Conservation (phyloP, 148 eudicot species). For the Persicaria maculosa region DNA sequence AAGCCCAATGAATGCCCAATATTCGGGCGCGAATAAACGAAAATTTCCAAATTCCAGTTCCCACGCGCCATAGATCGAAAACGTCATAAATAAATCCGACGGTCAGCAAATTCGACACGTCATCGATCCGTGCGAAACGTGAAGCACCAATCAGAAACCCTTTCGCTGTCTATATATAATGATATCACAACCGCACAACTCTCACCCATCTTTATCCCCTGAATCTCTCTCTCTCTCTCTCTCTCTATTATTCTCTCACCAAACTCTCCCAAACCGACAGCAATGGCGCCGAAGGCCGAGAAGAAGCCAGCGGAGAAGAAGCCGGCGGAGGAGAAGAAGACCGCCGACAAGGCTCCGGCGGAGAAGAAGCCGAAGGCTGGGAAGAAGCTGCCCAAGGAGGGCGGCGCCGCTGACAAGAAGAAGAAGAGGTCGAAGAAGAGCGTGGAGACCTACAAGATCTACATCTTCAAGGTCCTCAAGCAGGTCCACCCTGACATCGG, state of each 20-base stretch:
- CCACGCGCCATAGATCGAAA: not conserved
- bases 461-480: constrained; percentile 57
- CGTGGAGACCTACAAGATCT: constrained; percentile 60
- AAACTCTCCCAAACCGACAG: too few species aligned
- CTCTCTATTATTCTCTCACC: too few species aligned
- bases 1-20: not conserved
- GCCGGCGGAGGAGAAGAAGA: constrained; percentile 34
- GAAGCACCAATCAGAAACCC: too few species aligned
- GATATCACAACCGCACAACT: not conserved
- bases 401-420: constrained; percentile 45
- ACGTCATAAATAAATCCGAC: not conserved
- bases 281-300: constrained; percentile 10
- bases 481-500: constrained; percentile 61
- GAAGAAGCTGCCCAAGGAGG: constrained; percentile 48
- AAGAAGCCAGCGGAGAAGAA: constrained; percentile 28
- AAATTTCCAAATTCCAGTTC: not conserved
- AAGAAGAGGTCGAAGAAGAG: constrained; percentile 55
- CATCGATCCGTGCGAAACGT: too few species aligned
- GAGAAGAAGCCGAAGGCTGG: constrained; percentile 57
- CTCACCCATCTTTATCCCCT: not conserved
- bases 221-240: too few species aligned
- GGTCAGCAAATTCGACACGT: not conserved
- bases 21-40: not conserved
- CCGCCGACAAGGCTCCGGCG: constrained; percentile 38
- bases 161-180: not conserved